Evolutionary conservation across 371 early-diverging fungal genomes (phyloP).

Genomic region (Rhizopus sp.): DNA sequence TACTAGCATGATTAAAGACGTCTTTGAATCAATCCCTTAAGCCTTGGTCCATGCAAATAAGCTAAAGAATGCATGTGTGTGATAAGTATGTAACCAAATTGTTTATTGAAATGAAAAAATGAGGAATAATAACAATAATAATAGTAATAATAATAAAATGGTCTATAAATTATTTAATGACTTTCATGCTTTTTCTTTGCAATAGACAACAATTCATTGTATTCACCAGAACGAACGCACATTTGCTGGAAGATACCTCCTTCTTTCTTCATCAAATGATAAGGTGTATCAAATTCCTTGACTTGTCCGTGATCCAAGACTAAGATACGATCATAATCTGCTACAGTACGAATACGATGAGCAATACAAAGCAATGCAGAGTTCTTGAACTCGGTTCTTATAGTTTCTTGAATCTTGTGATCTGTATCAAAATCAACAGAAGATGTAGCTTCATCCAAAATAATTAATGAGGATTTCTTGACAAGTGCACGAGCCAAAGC

Average conservation of each 20-base stretch:
- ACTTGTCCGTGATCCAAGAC: constrained; percentile 82
- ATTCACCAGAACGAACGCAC: constrained; percentile 73
- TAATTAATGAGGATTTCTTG: constrained; percentile 70
- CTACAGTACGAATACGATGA: constrained; percentile 84
- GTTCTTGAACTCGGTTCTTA: constrained; percentile 68
- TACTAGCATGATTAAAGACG: too few relatives aligned
- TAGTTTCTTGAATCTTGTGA: constrained; percentile 77
- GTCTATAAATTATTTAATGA: not conserved
- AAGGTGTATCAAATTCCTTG: constrained; percentile 77
- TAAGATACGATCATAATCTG: constrained; percentile 87
- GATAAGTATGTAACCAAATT: too few relatives aligned
- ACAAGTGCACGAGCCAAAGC: constrained; percentile 85
- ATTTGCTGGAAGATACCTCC: constrained; percentile 63
- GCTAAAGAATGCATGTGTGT: not conserved
- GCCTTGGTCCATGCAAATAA: too few relatives aligned
- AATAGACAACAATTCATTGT: constrained; percentile 38
- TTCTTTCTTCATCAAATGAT: constrained; percentile 53
- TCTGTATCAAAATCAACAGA: constrained; percentile 80
- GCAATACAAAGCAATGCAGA: constrained; percentile 78
- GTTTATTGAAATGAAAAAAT: too few relatives aligned
- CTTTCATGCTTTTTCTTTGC: constrained; percentile 25
- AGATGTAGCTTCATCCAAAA: constrained; percentile 89
- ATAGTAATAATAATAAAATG: too few relatives aligned
- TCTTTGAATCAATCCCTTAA: too few relatives aligned
- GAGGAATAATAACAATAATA: too few relatives aligned